phyloP scores from a whole-genome alignment of 1,284 basidiomycete species.

The Marasmius oreades region DNA sequence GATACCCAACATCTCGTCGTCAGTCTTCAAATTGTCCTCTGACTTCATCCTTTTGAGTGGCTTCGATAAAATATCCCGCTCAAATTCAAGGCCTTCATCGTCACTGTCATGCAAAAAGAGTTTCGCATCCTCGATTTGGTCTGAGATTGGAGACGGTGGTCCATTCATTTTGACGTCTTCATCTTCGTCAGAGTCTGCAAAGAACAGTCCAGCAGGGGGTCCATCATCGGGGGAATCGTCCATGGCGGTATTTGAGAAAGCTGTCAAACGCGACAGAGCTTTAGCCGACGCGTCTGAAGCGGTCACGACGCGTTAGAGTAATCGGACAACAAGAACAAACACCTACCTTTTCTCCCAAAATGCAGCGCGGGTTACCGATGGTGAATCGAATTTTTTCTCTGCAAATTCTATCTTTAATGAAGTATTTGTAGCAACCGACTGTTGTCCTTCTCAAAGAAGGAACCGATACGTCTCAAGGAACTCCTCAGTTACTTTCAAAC shows the following conservation, averaged over 20 bases:
- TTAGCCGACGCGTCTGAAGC: constrained; percentile 19
- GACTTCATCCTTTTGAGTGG: constrained; percentile 17
- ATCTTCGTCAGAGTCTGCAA: constrained; percentile 49
- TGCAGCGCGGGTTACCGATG: constrained; percentile 75
- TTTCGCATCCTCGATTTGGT: background rate
- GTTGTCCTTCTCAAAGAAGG: constrained; percentile 93
- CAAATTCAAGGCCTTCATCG: constrained; percentile 40
- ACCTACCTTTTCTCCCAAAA: constrained; percentile 37
- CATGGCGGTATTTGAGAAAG: constrained; percentile 5
- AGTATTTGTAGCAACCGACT: constrained; percentile 77
- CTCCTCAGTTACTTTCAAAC: constrained; percentile 91
- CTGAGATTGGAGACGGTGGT: background rate
- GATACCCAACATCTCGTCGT: constrained; percentile 28
- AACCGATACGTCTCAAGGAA: constrained; percentile 96
- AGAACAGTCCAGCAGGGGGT: constrained; percentile 37
- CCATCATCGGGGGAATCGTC: constrained; percentile 28
- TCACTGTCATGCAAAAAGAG: constrained; percentile 61
- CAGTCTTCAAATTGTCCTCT: constrained; percentile 25
- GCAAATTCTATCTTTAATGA: constrained; percentile 16
- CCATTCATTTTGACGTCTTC: constrained; percentile 17
- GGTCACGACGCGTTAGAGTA: constrained; percentile 20
- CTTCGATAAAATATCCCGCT: constrained; percentile 4
- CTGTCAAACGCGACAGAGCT: constrained; percentile 7
- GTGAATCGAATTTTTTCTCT: constrained; percentile 29
- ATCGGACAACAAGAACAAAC: constrained; percentile 32